Base-by-base conservation (phyloP, 345 rosid species). In the Trapa incisa region DNA sequence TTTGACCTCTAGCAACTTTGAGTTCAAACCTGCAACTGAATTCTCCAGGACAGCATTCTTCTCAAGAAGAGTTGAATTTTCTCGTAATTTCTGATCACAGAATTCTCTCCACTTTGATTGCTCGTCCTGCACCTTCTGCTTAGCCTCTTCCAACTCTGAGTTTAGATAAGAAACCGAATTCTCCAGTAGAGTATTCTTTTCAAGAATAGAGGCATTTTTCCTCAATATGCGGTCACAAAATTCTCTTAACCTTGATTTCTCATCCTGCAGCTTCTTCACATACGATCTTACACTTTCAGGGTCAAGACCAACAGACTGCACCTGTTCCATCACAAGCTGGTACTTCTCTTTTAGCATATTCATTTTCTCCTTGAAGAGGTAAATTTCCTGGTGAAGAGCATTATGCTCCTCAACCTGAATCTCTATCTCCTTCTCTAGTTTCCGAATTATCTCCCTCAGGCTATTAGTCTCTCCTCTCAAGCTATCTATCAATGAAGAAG, bases 361-460 rank as follows among this genome's bases (percentile, higher is more conserved):
- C 65, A 89, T 68, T 66, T 89, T 93, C 82, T 92, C 92, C 78
- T 89, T 85, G 73, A 92, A 87, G 80, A 88, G 83, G 71, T 86
- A 86, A 73, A 87, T 90, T 77, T 90, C 98, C 77, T 88, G 97
- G 82, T 90, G 97, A 72, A 88, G 88, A 72, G 89, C 87, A 79
- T 85, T 89, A 74, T 91, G 84, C 71, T 87, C 83, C 76, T 87
- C 90, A 73, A 83, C 84, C 71, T 89, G 80, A 70, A 83, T 79
- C 72, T 82, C 93, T 71, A 87, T 83, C 69, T 94, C 99, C 15
- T 80, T 83, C 77, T 91, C 99, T 74, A 94, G 97, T 77, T 82
- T 86, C 62, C 63, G 71, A 74, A 85, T 84, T n/a, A 79, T 89
- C 80, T 84, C 91, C 73, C 82, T 81, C 71, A 86, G 72, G 68